Percentiles rank a stretch among this genome's conserved stretches.
phyloP scores from a whole-genome alignment of 2,329 filamentous ascomycete species.

The Penicillium capsulatum region DNA sequence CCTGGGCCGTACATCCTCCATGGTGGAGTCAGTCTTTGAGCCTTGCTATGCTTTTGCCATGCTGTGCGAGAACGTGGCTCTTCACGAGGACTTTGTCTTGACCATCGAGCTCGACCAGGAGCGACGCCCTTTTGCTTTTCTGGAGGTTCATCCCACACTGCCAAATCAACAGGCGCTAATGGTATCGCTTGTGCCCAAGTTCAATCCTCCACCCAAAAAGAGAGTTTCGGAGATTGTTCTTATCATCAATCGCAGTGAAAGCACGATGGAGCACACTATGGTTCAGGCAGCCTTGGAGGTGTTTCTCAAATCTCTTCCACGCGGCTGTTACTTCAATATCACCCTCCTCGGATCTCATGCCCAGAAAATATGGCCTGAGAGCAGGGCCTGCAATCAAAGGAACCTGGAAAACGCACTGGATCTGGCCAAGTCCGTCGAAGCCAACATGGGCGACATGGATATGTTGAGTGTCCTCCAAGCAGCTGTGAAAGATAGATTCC shows the following conservation, averaged over 20 bases:
- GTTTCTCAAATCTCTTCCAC: conserved; percentile 62
- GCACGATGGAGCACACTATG: conserved; percentile 43
- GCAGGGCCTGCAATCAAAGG: conserved; percentile 45
- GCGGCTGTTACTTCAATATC: conserved; percentile 65
- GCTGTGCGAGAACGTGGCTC: conserved; percentile 6
- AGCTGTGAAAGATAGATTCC: conserved; percentile 42
- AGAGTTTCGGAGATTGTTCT: conserved; percentile 16
- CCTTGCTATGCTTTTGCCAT: conserved; percentile 7
- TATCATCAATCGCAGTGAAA: conserved; percentile 18
- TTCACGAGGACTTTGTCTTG: conserved; percentile 14
- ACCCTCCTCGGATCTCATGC: conserved; percentile 58
- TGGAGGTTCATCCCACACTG: conserved; percentile 9
- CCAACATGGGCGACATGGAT: conserved; percentile 54
- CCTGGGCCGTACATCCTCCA: conserved; percentile 11
- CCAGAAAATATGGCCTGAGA: conserved; percentile 49
- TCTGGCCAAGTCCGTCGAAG: conserved; percentile 43
- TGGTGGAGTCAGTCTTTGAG: conserved; percentile 10
- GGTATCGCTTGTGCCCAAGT: conserved; percentile 10
- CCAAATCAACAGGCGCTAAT: conserved; percentile 10
- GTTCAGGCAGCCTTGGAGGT: conserved; percentile 56
- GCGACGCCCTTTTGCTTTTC: conserved; percentile 8
- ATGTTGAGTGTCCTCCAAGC: conserved; percentile 48
- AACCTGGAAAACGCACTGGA: conserved; percentile 43
- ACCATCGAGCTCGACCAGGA: conserved; percentile 5
- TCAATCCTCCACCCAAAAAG: conserved; percentile 4